Evolutionary conservation across 345 rosid genomes (phyloP).

Genomic region (Bruguiera parviflora): DNA sequence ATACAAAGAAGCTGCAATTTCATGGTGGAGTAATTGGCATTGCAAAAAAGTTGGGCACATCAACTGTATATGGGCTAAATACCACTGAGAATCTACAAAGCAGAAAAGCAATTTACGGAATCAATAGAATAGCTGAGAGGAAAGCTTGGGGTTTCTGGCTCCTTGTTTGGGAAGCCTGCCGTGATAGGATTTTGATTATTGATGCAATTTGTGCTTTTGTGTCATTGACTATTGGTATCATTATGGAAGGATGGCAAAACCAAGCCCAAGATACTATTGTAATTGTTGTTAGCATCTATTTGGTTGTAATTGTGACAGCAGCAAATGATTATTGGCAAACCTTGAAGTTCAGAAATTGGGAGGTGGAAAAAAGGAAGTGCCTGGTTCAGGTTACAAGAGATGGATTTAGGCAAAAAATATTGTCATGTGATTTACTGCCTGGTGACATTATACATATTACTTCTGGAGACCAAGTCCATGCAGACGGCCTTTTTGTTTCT

Average conservation of each 20-base stretch:
- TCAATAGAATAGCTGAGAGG: conserved; percentile 72
- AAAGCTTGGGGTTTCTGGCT: conserved; percentile 65
- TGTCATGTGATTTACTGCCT: conserved; percentile 71
- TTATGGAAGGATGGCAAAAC: conserved; percentile 88
- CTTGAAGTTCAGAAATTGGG: conserved; percentile 76
- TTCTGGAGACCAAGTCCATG: conserved; percentile 90
- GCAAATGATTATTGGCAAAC: conserved; percentile 87
- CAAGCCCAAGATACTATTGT: conserved; percentile 91
- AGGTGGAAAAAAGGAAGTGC: conserved; percentile 85
- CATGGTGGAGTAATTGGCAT: conserved; percentile 74
- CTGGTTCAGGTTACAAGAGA: conserved; percentile 70
- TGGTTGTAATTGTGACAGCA: conserved; percentile 86
- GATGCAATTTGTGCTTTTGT: conserved; percentile 79
- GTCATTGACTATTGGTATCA: conserved; percentile 77
- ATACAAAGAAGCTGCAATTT: conserved; percentile 59
- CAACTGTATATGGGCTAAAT: conserved; percentile 49
- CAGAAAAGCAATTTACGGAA: conserved; percentile 67
- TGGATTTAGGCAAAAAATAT: conserved; percentile 78
- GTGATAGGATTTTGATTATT: conserved; percentile 86
- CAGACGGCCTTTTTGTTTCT: conserved; percentile 81
- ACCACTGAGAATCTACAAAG: conserved; percentile 26
- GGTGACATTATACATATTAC: conserved; percentile 85
- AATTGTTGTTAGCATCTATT: conserved; percentile 76
- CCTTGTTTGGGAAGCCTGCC: conserved; percentile 91
- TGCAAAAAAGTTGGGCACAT: conserved; percentile 58